Conservation (phyloP, 2,329 filamentous ascomycete genomes). For the Ascosphaera aggregata region DNA sequence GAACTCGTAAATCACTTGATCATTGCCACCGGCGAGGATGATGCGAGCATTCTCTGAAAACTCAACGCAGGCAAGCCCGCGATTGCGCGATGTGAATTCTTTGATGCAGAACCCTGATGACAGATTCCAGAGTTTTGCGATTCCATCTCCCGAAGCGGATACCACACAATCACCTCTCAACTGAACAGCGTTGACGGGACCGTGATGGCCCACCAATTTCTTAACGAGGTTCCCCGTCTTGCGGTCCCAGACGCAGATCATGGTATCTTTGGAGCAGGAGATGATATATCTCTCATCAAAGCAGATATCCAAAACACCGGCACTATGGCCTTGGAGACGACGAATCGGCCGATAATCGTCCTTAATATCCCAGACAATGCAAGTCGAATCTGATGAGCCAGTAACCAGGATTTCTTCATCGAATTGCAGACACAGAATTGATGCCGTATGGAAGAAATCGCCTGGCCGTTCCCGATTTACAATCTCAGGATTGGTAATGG, state of each 20-base stretch:
- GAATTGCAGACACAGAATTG: constrained; percentile 86
- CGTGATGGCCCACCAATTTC: constrained; percentile 62
- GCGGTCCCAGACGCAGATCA: constrained; percentile 87
- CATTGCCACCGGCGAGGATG: constrained; percentile 84
- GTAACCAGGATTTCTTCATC: constrained; percentile 85
- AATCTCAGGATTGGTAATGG: constrained; percentile 27
- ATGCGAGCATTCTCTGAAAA: constrained; percentile 89
- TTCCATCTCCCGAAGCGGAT: constrained; percentile 80
- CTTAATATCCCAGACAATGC: constrained; percentile 74
- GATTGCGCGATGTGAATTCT: constrained; percentile 74
- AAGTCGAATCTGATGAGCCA: constrained; percentile 75
- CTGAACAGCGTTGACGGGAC: constrained; percentile 91
- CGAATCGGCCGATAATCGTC: constrained; percentile 57
- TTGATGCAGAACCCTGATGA: constrained; percentile 70
- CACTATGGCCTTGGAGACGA: constrained; percentile 54
- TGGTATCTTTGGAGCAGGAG: constrained; percentile 89
- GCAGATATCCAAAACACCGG: constrained; percentile 80
- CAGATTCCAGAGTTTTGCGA: constrained; percentile 89
- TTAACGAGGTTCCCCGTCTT: constrained; percentile 51
- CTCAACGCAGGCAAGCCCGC: constrained; percentile 85
- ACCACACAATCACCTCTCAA: constrained; percentile 82
- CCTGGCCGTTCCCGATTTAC: constrained; percentile 12
- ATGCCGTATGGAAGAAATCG: constrained; percentile 55
- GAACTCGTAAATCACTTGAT: constrained; percentile 89
- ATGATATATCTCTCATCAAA: constrained; percentile 86